phyloP scores from a whole-genome alignment of 495 filamentous ascomycete genomes.

The Friedmanniomyces simplex region DNA sequence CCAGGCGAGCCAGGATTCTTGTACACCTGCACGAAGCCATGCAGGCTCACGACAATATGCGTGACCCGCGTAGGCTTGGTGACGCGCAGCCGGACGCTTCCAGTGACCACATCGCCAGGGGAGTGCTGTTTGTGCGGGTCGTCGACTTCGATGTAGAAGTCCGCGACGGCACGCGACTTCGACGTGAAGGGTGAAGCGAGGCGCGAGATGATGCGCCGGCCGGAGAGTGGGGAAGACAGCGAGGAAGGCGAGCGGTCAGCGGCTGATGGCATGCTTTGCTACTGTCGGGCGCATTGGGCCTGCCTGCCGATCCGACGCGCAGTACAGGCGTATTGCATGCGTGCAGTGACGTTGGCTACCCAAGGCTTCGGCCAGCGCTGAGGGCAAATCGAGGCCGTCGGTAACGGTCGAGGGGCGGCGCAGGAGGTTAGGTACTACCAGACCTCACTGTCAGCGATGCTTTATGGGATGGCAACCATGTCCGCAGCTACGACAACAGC shows the following conservation, averaged over 20 bases:
- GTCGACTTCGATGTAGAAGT: constrained; percentile 71
- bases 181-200: constrained; percentile 50
- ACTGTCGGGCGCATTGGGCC: neutral
- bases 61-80: constrained; percentile 77
- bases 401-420: neutral
- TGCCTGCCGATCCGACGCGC: neutral
- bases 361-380: neutral
- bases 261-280: constrained; percentile 29
- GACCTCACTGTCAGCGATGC: neutral
- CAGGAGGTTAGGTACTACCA: neutral
- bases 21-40: constrained; percentile 82
- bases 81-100: constrained; percentile 70
- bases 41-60: constrained; percentile 76
- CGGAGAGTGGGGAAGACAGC: constrained; percentile 15
- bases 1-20: constrained; percentile 59
- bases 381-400: neutral
- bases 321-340: neutral
- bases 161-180: constrained; percentile 62
- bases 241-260: constrained; percentile 20
- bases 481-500: neutral
- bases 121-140: constrained; percentile 83
- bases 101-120: constrained; percentile 54
- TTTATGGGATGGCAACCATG: neutral
- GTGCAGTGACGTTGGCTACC: neutral
- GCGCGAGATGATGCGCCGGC: constrained; percentile 44